These are phyloP conservation scores for Phytophthora fragariae DNA, from an alignment of 352 stramenopile species.

Conservation along the genomic window DNA sequence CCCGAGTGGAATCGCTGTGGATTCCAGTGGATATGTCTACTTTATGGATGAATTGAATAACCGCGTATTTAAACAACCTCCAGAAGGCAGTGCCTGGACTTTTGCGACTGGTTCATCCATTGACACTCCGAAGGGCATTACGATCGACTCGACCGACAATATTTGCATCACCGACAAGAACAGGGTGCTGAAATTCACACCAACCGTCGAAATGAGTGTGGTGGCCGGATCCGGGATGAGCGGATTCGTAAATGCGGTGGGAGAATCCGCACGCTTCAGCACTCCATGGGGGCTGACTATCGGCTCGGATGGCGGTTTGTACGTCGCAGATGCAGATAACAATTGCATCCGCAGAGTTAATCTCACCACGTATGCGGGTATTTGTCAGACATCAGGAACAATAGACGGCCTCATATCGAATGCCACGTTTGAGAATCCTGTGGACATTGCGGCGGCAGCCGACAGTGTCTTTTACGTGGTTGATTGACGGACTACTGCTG, in stretches of 20 bases:
- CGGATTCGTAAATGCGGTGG: background rate
- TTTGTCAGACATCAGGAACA: background rate
- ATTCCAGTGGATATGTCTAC: constrained; percentile 1
- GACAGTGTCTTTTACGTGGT: background rate
- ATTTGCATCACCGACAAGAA: background rate
- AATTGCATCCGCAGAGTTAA: background rate
- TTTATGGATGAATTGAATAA: background rate
- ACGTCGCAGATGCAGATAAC: background rate
- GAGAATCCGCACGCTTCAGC: background rate
- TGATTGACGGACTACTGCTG: too few relatives aligned
- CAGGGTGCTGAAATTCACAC: background rate
- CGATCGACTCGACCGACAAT: background rate
- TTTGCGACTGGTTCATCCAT: background rate
- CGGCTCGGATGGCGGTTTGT: background rate
- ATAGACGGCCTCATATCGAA: background rate
- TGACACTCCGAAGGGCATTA: background rate
- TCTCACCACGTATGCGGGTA: background rate
- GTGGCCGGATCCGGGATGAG: background rate
- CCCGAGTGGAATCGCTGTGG: background rate
- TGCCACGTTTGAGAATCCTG: background rate
- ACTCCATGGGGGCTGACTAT: background rate
- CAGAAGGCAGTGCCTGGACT: background rate
- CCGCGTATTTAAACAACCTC: background rate
- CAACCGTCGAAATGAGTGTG: background rate
- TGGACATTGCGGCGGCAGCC: background rate